Evolutionary conservation across 495 filamentous ascomycete species (phyloP), one percentile per base, ranked within the genome.

Genomic region (Hypoxylon lienhwacheense): DNA sequence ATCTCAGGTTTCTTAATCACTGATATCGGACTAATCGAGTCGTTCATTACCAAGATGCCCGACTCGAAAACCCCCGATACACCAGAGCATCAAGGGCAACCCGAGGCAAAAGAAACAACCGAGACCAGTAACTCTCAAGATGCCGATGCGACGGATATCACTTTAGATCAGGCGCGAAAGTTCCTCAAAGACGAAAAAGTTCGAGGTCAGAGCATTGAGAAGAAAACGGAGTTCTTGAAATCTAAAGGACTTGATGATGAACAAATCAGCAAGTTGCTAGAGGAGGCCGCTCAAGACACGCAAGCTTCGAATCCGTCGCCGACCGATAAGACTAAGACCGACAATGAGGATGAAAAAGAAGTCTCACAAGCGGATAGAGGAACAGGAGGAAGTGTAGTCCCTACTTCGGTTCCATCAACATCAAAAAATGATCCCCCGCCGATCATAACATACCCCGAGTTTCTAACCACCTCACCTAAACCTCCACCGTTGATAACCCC

Each of bases 371-470:
- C 15, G 34, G 45, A 46, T 39, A 42, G 47, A 57, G 28, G 58
- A 47, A 4, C 15, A 4, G 56, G 51, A 12, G 14, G 19, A 12
- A 17, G 19, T 14, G 24, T 5, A n/a, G 5, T 47, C 33, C 36
- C 55, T 11, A 47, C 36, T 33, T 22, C 34, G n/a, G 11, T 20
- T 41, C 24, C 55, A 36, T 21, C 51, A n/a, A n/a, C n/a, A 2
- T 36, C 54, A 14, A 63, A 59, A 70, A 54, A 68, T 63, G 81
- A 86, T 53, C 73, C 83, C 15, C 81, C 90, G 16, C 95, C 92
- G n/a, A 91, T 98, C 59, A 87, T 97, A 63, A 98, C 93, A 17
- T 97, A 97, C 72, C 93, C 93, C 37, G 93, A 98, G 70, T 97
- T 96, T 72, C 84, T 97, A 58, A 76, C 77, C 15, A 88, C 87